Base-by-base conservation (phyloP, 202 grass and related monocot genomes). In the Digitaria exilis region DNA sequence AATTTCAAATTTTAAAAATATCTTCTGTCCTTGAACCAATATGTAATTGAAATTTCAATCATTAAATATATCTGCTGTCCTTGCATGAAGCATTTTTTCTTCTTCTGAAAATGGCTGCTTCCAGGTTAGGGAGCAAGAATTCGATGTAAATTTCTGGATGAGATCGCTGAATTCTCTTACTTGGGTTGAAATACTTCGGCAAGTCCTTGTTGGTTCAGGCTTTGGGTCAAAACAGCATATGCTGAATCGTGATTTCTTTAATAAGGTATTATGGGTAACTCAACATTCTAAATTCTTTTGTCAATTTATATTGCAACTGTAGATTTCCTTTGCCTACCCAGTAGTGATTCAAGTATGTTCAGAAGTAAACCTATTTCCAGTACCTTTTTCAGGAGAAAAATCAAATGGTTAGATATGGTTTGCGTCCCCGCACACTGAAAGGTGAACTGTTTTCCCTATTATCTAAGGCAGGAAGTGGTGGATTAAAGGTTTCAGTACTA, bases 101-200 rank as follows among this genome's bases (percentile, higher is more conserved):
- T 26, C 15, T 43, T 45, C 37, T 81, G 71, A 71, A 42, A 11
- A 77, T 80, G 61, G 61, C 65, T 89, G 66, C 52, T 80, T 94
- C 51, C 93, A 99, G 96, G 82, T 99, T 65, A 92, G 91, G 67
- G 93, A 99, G 86, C 91, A 99, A 82, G 91, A 92, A 71, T 90
- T 99, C 16, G 87, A 99, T 92, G 78, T 89, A n/a, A 88, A 87
- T 35, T 89, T 90, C 73, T 91, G 91, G 93, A 84, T 83, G 22
- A 86, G 76, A 43, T 96, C 93, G 34, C 78, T 99, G 43, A 99
- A 96, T 92, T 86, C 96, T 83, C 89, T 99, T 87, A 99, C 96
- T 48, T 99, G 96, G 96, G 87, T 88, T 78, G 96, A 99, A 88
- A 99, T 99, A 88, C 75, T 99, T 66, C 89, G 96, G 31, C 91